Evolutionary conservation across 257 asterid species (phyloP).

Genomic region (Scutellaria barbata): DNA sequence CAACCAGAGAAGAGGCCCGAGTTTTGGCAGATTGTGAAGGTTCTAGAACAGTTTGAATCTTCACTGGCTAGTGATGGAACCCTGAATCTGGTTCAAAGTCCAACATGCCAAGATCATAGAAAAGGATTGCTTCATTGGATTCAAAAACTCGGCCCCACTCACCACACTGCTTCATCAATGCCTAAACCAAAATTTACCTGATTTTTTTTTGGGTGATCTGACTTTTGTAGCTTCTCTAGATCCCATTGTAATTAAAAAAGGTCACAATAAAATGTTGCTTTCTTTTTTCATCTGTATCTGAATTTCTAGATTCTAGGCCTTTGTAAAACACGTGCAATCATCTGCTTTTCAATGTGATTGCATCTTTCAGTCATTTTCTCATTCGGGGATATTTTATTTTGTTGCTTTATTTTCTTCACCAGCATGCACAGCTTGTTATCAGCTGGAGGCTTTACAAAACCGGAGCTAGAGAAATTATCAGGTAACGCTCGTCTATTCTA

Average conservation of each 20-base stretch:
- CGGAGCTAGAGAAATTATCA: too few species aligned
- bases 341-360: slow-evolving; percentile 41
- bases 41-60: slow-evolving; percentile 72
- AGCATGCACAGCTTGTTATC: background rate
- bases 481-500: too few species aligned
- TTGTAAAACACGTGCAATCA: slow-evolving; percentile 38
- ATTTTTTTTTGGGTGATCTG: slow-evolving; percentile 38
- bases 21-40: slow-evolving; percentile 89
- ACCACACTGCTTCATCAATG: slow-evolving; percentile 44
- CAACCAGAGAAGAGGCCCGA: slow-evolving; percentile 91
- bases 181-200: slow-evolving; percentile 65
- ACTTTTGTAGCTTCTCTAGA: slow-evolving; percentile 44
- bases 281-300: slow-evolving; percentile 25
- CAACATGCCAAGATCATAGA: slow-evolving; percentile 55
- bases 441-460: background rate
- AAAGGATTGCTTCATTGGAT: slow-evolving; percentile 75
- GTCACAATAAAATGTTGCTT: slow-evolving; percentile 15
- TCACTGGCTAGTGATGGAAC: slow-evolving; percentile 66
- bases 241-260: slow-evolving; percentile 46
- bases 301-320: slow-evolving; percentile 37
- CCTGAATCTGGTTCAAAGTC: slow-evolving; percentile 52
- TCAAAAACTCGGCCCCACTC: slow-evolving; percentile 58
- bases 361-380: slow-evolving; percentile 19
- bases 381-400: background rate
- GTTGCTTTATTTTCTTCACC: slow-evolving; percentile 1